A percentile compares a stretch with the other conserved stretches of the same genome.
Evolutionary conservation across 331 rosid species (phyloP).

Genomic region (Malus hybrid): DNA sequence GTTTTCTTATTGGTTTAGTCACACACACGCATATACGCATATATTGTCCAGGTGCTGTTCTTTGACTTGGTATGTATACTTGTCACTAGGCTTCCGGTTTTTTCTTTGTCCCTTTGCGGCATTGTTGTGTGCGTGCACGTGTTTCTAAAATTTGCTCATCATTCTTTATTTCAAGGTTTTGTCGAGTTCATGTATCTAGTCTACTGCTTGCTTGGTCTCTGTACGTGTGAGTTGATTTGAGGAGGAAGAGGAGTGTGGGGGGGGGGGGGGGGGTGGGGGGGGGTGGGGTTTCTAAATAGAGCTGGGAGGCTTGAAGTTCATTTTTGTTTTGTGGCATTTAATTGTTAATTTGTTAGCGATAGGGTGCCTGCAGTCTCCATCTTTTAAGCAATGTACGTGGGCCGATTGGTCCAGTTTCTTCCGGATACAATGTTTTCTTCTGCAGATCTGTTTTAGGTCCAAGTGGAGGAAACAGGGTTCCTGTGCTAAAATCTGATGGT

Average conservation of each 20-base stretch:
- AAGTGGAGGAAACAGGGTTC: constrained; percentile 59
- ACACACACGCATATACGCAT: neutral
- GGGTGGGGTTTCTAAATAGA: too few relatives aligned
- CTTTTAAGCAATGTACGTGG: too few relatives aligned
- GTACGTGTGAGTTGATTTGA: neutral
- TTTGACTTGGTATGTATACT: neutral
- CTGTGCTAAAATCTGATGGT: constrained; percentile 65
- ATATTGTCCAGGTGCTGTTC: too few relatives aligned
- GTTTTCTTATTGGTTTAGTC: constrained; percentile 3
- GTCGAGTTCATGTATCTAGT: neutral
- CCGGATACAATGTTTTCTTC: constrained; percentile 52
- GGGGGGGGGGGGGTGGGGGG: neutral
- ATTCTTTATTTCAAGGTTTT: neutral
- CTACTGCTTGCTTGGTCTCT: neutral
- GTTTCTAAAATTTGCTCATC: neutral
- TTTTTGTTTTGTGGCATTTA: too few relatives aligned
- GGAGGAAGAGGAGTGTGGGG: too few relatives aligned
- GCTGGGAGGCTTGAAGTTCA: constrained; percentile 1
- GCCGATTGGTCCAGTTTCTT: constrained; percentile 31
- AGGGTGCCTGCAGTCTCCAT: too few relatives aligned
- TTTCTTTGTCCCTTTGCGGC: neutral
- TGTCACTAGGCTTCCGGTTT: neutral
- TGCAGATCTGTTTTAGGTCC: constrained; percentile 68
- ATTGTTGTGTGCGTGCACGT: neutral
- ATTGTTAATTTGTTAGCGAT: too few relatives aligned